Percentiles rank a stretch among this genome's conserved stretches.
Evolutionary conservation across 192 early-diverging fungal genomes (phyloP).

Genomic region (Podila verticillata): DNA sequence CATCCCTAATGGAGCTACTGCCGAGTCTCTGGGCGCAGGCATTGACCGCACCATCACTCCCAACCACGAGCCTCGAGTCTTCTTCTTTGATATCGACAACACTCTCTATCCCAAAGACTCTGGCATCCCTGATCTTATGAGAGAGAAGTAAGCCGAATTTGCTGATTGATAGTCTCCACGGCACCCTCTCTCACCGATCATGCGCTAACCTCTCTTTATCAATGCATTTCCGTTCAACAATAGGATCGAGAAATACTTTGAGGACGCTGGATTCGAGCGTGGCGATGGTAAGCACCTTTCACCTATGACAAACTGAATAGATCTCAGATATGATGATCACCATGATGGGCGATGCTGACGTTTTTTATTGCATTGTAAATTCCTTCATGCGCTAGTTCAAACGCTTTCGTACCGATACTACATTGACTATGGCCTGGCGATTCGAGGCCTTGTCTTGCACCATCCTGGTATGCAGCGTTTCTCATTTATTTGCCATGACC

Average conservation of each 20-base stretch:
- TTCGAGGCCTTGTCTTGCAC: slow-evolving; percentile 75
- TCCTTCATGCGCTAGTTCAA: slow-evolving; percentile 29
- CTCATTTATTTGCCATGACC: background rate
- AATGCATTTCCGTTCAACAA: background rate
- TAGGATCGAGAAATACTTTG: slow-evolving; percentile 71
- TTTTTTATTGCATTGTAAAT: background rate
- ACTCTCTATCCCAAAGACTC: slow-evolving; percentile 69
- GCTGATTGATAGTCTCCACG: background rate
- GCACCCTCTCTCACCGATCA: background rate
- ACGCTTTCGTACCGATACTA: slow-evolving; percentile 68
- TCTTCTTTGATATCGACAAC: slow-evolving; percentile 89
- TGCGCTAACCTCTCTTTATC: background rate
- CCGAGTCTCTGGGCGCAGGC: slow-evolving; percentile 5
- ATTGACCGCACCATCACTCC: slow-evolving; percentile 38
- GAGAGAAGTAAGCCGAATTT: slow-evolving; percentile 48
- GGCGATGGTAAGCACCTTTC: slow-evolving; percentile 46
- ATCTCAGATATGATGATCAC: background rate
- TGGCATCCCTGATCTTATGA: slow-evolving; percentile 66
- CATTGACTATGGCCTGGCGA: slow-evolving; percentile 75
- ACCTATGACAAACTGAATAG: background rate
- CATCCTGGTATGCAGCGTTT: slow-evolving; percentile 46
- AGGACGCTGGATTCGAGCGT: slow-evolving; percentile 63
- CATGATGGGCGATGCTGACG: background rate
- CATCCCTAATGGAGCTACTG: background rate
- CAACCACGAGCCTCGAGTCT: slow-evolving; percentile 57